A percentile compares a stretch with the other conserved stretches of the same genome.
These are phyloP conservation scores for Gymnopilus junonius DNA, from an alignment of 768 basidiomycete species.

Conservation along the genomic window DNA sequence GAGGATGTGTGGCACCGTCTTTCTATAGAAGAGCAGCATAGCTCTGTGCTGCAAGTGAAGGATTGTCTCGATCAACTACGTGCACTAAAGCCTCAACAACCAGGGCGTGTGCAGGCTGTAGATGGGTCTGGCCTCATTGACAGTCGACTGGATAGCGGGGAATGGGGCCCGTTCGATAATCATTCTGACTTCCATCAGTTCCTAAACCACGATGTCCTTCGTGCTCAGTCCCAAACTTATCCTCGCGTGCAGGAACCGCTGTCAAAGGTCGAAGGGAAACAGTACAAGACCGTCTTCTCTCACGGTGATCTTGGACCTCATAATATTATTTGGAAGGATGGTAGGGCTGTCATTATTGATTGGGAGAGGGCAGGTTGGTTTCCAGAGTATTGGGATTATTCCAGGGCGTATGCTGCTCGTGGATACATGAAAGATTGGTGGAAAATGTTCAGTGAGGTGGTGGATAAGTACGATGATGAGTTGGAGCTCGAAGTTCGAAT, in stretches of 20 bases:
- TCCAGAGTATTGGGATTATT: slow-evolving; percentile 22
- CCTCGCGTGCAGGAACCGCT: slow-evolving; percentile 9
- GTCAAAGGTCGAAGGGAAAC: background rate
- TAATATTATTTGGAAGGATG: slow-evolving; percentile 19
- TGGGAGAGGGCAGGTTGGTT: slow-evolving; percentile 22
- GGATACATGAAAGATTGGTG: slow-evolving; percentile 2
- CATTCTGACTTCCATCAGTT: slow-evolving; percentile 4
- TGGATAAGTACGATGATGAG: slow-evolving; percentile 4
- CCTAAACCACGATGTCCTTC: background rate
- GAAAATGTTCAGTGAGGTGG: slow-evolving; percentile 1
- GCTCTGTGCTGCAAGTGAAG: slow-evolving; percentile 16
- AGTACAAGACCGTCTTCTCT: slow-evolving; percentile 16
- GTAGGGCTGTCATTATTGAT: slow-evolving; percentile 17
- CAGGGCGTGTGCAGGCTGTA: slow-evolving; percentile 12
- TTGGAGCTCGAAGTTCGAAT: slow-evolving; percentile 1
- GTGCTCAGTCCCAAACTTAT: background rate
- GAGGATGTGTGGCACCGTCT: slow-evolving; percentile 17
- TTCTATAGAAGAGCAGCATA: background rate
- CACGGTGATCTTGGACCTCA: slow-evolving; percentile 23
- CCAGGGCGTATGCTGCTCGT: slow-evolving; percentile 4
- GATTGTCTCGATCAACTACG: slow-evolving; percentile 18
- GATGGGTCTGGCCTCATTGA: slow-evolving; percentile 11
- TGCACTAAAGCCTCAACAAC: slow-evolving; percentile 13
- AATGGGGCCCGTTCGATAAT: slow-evolving; percentile 18
- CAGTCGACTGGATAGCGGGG: slow-evolving; percentile 1